Evolutionary conservation across 2,329 filamentous ascomycete species (phyloP).

Genomic region (Neoarthrinium moseri): DNA sequence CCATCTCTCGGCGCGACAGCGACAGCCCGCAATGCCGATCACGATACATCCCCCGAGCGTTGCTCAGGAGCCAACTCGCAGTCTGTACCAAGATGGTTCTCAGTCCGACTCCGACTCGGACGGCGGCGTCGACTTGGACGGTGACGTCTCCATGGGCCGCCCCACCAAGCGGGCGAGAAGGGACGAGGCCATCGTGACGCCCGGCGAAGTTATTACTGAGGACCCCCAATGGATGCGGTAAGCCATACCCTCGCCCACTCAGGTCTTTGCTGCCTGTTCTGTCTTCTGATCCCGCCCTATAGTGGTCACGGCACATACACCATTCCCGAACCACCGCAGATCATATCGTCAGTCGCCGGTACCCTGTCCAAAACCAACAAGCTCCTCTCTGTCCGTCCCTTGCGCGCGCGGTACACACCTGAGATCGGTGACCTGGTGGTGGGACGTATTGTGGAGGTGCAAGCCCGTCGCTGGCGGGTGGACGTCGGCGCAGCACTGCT

Average conservation of each 20-base stretch:
- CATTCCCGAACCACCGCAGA: conserved; percentile 60
- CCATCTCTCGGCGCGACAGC: background rate
- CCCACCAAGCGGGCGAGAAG: conserved; percentile 37
- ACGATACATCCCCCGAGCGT: conserved; percentile 30
- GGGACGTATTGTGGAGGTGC: conserved; percentile 92
- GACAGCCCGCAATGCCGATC: conserved; percentile 26
- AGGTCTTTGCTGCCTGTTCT: background rate
- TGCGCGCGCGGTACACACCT: conserved; percentile 89
- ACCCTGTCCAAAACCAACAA: conserved; percentile 94
- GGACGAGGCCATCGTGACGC: conserved; percentile 68
- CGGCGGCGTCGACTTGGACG: conserved; percentile 44
- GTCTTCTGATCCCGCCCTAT: conserved; percentile 2
- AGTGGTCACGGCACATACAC: conserved; percentile 93
- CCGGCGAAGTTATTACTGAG: conserved; percentile 82
- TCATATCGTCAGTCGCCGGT: conserved; percentile 87
- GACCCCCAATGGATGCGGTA: conserved; percentile 97
- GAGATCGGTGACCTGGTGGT: conserved; percentile 96
- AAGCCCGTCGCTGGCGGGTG: conserved; percentile 89
- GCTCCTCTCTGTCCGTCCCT: conserved; percentile 83
- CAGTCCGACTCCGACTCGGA: conserved; percentile 37
- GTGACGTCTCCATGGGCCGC: conserved; percentile 42
- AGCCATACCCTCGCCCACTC: too few species aligned
- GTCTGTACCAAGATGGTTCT: background rate
- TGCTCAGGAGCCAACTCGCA: conserved; percentile 9
- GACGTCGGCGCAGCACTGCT: conserved; percentile 88